Evolutionary conservation across 306 rosid species (phyloP), one percentile per base, ranked within the genome.

Genomic region (Lablab purpureus): DNA sequence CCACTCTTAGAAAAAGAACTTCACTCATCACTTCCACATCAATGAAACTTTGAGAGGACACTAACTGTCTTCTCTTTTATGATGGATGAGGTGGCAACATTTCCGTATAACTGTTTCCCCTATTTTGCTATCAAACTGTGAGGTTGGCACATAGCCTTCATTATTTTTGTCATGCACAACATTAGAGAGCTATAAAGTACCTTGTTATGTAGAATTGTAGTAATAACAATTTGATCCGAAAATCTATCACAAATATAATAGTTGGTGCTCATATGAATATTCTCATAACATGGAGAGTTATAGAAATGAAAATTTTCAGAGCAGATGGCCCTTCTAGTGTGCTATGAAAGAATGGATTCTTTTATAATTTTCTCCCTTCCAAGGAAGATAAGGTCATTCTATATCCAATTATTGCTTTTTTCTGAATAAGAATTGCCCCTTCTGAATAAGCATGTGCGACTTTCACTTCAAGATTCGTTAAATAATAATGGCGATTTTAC

Each of bases 1-100:
- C 76, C 85, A 76, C 87, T 37, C 5, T 0, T 14, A 52, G 81
- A 89, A 87, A 46, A 79, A 74, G 50, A 77, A 55, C 25, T 73
- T 71, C 85, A 75, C 77, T 78, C 83, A 56, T 74, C 83, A 70
- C 90, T 84, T 84, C 78, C 21, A 86, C 86, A 86, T 89, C 80
- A 74, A 88, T 85, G 90, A 90, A 90, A 75, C 96, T 83, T 91
- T 83, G 82, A 76, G 81, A 84, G 77, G 91, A 91, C 93, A 82
- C 93, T 75, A 86, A 87, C 92, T 27, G 84, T 80, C 88, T 78
- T 76, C 75, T 80, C 82, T 76, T 81, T 80, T 81, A 49, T 67
- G 64, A 51, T 66, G 75, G 80, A 80, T 74, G 81, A 81, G 67
- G 85, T 81, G 51, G 30, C 32, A 60, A 74, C 10, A 54, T 71